Conservation (phyloP, 192 early-diverging fungal species). For the Coemansia interrupta region DNA sequence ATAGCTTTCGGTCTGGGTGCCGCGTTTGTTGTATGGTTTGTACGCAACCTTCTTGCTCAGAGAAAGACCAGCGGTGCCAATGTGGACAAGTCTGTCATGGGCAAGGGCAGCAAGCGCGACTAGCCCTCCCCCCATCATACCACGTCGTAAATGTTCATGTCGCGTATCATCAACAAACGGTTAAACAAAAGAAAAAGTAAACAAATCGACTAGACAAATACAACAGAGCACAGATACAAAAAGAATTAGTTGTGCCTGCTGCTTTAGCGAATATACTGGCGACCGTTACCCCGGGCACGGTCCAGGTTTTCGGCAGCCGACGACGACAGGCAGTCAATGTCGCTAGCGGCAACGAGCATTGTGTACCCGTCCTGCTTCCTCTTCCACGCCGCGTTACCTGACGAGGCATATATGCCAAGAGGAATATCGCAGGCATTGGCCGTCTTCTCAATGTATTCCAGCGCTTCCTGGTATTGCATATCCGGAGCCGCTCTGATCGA, state of each 20-base stretch:
- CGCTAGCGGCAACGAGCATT: slow-evolving; percentile 47
- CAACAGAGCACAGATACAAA: slow-evolving; percentile 1
- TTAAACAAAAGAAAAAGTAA: slow-evolving; percentile 2
- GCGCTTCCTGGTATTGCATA: slow-evolving; percentile 25
- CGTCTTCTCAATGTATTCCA: slow-evolving; percentile 23
- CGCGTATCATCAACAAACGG: background rate
- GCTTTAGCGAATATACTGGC: slow-evolving; percentile 19
- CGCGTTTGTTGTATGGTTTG: background rate
- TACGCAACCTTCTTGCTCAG: background rate
- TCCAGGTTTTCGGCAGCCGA: slow-evolving; percentile 46
- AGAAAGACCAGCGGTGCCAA: no score
- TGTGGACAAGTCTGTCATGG: background rate
- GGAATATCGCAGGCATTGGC: slow-evolving; percentile 37
- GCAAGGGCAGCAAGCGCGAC: background rate
- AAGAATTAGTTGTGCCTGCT: background rate
- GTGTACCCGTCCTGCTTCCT: slow-evolving; percentile 37
- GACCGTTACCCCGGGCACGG: slow-evolving; percentile 32
- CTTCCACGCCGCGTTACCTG: slow-evolving; percentile 26
- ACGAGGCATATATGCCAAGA: slow-evolving; percentile 43
- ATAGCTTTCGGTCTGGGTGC: slow-evolving; percentile 25
- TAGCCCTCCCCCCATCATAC: background rate
- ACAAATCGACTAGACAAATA: slow-evolving; percentile 2
- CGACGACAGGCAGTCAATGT: slow-evolving; percentile 37
- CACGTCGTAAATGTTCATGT: background rate
- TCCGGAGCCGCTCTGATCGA: slow-evolving; percentile 31